phyloP scores from a whole-genome alignment of 1,284 basidiomycete genomes.

The Malassezia nana region DNA sequence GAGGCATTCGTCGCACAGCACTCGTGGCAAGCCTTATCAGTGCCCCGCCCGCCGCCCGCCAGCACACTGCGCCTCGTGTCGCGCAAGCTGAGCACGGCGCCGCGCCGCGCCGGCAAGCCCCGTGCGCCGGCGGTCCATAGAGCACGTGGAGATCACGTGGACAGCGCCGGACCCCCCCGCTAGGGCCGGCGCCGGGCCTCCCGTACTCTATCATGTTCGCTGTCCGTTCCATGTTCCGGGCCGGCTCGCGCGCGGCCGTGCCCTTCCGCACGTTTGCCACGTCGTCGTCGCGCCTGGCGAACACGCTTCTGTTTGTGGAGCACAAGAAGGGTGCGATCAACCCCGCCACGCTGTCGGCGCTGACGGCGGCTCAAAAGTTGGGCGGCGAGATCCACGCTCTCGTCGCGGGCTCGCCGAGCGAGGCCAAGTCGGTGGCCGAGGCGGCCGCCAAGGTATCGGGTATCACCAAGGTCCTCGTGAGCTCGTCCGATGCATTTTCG shows the following conservation, averaged over 20 bases:
- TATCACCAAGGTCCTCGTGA: slow-evolving; percentile 50
- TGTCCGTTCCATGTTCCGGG: slow-evolving; percentile 16
- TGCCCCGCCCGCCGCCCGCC: neutral
- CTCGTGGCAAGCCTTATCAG: slow-evolving; percentile 1
- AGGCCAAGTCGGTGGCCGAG: slow-evolving; percentile 62
- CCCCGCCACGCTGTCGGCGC: slow-evolving; percentile 71
- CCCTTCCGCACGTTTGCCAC: slow-evolving; percentile 31
- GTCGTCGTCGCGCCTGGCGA: slow-evolving; percentile 37
- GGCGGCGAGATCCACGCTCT: slow-evolving; percentile 78
- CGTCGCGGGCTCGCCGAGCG: slow-evolving; percentile 64
- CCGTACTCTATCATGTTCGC: slow-evolving; percentile 23
- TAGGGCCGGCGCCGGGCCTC: slow-evolving; percentile 3
- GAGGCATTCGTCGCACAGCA: slow-evolving; percentile 2
- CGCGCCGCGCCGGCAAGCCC: neutral
- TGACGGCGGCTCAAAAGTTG: slow-evolving; percentile 75
- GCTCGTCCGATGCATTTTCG: slow-evolving; percentile 52
- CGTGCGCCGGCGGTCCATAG: neutral
- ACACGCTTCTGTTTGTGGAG: slow-evolving; percentile 73
- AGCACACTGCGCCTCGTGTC: slow-evolving; percentile 2
- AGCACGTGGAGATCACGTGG: slow-evolving; percentile 12
- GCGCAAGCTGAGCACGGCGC: slow-evolving; percentile 7
- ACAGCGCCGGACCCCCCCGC: slow-evolving; percentile 10
- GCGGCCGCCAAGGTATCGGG: slow-evolving; percentile 65
- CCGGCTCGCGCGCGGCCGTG: slow-evolving; percentile 10
- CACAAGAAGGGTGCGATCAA: slow-evolving; percentile 74